Evolutionary conservation across 345 rosid genomes (phyloP).

Genomic region (Eucalyptus victrix): DNA sequence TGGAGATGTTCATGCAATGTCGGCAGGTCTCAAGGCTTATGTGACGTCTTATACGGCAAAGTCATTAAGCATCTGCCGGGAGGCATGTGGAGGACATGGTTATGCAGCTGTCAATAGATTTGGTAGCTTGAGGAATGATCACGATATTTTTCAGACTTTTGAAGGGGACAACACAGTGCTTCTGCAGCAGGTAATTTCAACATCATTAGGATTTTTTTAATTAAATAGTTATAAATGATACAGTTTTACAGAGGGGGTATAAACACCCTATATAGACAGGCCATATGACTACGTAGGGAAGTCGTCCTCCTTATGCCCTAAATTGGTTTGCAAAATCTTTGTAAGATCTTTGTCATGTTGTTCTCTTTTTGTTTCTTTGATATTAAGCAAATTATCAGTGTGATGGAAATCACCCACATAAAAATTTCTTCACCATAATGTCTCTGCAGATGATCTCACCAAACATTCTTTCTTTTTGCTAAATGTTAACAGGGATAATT

Average conservation of each 20-base stretch:
- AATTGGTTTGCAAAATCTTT: neutral
- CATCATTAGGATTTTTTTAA: neutral
- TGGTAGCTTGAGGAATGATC: conserved; percentile 96
- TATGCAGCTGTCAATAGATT: conserved; percentile 98
- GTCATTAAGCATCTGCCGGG: conserved; percentile 82
- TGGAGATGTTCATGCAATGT: conserved; percentile 90
- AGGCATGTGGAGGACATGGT: conserved; percentile 99
- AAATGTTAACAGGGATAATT: neutral
- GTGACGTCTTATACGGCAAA: conserved; percentile 85
- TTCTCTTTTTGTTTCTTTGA: neutral
- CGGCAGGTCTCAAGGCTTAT: conserved; percentile 97
- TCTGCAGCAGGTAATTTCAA: conserved; percentile 60
- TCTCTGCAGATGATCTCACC: neutral
- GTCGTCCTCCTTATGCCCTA: neutral
- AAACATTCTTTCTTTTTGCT: neutral
- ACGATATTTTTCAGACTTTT: conserved; percentile 92
- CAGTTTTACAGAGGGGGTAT: neutral
- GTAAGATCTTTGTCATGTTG: neutral
- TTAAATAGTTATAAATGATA: neutral
- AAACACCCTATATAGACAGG: neutral
- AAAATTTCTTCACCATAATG: neutral
- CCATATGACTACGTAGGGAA: neutral
- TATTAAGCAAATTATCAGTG: neutral
- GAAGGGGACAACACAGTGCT: conserved; percentile 99
- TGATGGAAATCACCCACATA: neutral